phyloP scores from a whole-genome alignment of 2,329 filamentous ascomycete genomes.

The Hansfordia pulvinata region DNA sequence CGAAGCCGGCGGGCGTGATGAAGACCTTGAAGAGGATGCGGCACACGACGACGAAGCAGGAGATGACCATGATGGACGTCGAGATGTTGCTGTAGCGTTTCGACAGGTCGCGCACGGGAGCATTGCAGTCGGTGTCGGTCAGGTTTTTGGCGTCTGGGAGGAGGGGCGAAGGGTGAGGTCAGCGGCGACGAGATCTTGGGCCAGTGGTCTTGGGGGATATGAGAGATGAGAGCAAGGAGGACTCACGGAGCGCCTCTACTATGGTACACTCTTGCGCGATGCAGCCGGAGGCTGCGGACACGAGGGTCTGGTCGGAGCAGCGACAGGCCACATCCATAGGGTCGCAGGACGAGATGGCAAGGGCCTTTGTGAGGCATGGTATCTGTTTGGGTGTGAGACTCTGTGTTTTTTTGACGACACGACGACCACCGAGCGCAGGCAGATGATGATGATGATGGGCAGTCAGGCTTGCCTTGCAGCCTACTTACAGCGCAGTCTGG shows the following conservation, averaged over 20 bases:
- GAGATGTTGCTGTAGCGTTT: slow-evolving; percentile 5
- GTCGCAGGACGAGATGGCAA: slow-evolving; percentile 4
- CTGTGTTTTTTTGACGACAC: too few species aligned
- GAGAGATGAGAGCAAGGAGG: background rate
- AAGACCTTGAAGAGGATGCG: slow-evolving; percentile 5
- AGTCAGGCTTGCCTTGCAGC: too few species aligned
- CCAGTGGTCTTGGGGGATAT: too few species aligned
- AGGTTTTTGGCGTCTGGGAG: slow-evolving; percentile 8
- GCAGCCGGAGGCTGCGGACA: slow-evolving; percentile 2
- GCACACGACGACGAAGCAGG: slow-evolving; percentile 4
- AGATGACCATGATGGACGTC: slow-evolving; percentile 3
- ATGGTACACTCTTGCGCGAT: slow-evolving; percentile 3
- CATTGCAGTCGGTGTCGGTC: slow-evolving; percentile 6
- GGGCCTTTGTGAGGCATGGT: slow-evolving; percentile 4
- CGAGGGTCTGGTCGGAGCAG: slow-evolving; percentile 4
- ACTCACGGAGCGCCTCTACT: slow-evolving; percentile 2
- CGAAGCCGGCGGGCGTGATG: slow-evolving; percentile 5
- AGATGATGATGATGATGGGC: too few species aligned
- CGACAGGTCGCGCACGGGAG: slow-evolving; percentile 5
- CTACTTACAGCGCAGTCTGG: too few species aligned
- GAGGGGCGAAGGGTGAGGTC: background rate
- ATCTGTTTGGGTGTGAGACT: too few species aligned
- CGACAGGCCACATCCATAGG: slow-evolving; percentile 4
- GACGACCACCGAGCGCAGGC: too few species aligned
- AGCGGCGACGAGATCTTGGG: too few species aligned